Base-by-base conservation (phyloP, 805 yeast species). In the Yamadazyma akitaensis region DNA sequence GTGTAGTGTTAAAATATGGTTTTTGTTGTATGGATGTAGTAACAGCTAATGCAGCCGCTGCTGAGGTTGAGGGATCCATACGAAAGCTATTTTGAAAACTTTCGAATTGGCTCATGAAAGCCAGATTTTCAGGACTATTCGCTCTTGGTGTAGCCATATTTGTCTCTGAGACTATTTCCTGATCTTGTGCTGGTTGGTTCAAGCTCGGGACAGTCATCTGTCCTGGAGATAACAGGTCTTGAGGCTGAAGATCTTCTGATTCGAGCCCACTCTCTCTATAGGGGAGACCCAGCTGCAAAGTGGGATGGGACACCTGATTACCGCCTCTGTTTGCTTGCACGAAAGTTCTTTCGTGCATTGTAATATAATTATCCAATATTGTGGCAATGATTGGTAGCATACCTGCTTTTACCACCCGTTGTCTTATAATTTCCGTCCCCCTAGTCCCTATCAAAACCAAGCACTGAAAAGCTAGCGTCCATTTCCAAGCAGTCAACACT, bases 381-480 rank as follows among this genome's bases (percentile, higher is more conserved):
- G 99, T 91, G 45, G 97, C 94, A 36, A 92, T 78, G 3, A 92
- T 81, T 1, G 97, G 97, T 34, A 94, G 77, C 50, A 90, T 82
- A 4, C 97, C 98, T 1, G 97, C 96, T 51, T 86, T 83, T 9
- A 90, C 97, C 7, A 94, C 87, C 57, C 90, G 82, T 55, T 84
- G 82, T 43, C 99, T 75, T 41, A 91, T 88, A 43, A 73, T 70
- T 63, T 91, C 97, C 1, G 95, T 82, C 19, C 99, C 99, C 54
- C 97, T 76, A 1, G 97, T 90, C 12, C 97, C 97, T 16, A 92
- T 82, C 46, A 89, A 76, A 1, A 92, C 96, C 46, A 92, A 70
- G 62, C 97, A 91, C 69, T 92, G 99, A 60, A 94, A 82, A 0
- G 97, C 88, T 45, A 92, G 70, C 5, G 96, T 88, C 99, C 99